Conservation (phyloP, 768 basidiomycete species). For the Coprinopsis cinerea region DNA sequence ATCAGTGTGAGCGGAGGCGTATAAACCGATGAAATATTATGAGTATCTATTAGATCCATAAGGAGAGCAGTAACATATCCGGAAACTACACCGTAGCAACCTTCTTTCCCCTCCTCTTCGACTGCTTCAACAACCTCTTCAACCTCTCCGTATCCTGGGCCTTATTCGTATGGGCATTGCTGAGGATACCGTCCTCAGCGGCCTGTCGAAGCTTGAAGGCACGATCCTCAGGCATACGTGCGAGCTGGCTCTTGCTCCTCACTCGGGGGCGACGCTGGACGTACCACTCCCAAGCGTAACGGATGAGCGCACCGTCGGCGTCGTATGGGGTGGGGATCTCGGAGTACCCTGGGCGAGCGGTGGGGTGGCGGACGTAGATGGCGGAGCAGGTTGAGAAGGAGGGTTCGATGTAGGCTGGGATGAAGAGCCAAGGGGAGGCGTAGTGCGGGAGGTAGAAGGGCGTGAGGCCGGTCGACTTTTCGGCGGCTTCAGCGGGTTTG, state of each 20-base stretch:
- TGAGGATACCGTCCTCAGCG: conserved; percentile 17
- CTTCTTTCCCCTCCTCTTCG: conserved; percentile 20
- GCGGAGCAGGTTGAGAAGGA: conserved; percentile 87
- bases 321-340: conserved; percentile 96
- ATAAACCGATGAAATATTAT: too few species aligned
- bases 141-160: not conserved
- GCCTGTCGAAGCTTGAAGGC: conserved; percentile 31
- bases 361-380: conserved; percentile 92
- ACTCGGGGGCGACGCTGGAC: conserved; percentile 62
- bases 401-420: conserved; percentile 65
- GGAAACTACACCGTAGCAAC: conserved; percentile 13
- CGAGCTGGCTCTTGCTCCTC: conserved; percentile 56
- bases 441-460: conserved; percentile 84
- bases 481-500: conserved; percentile 4
- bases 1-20: too few species aligned
- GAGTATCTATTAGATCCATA: too few species aligned
- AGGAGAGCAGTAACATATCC: not conserved
- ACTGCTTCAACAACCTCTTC: conserved; percentile 11
- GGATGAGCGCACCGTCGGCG: conserved; percentile 89
- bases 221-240: conserved; percentile 64
- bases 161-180: conserved; percentile 21
- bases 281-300: conserved; percentile 97
- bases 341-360: conserved; percentile 91
- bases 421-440: conserved; percentile 87
- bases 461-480: conserved; percentile 27